Conservation (phyloP, 2,329 filamentous ascomycete species). For the Sporothrix variecibatus region DNA sequence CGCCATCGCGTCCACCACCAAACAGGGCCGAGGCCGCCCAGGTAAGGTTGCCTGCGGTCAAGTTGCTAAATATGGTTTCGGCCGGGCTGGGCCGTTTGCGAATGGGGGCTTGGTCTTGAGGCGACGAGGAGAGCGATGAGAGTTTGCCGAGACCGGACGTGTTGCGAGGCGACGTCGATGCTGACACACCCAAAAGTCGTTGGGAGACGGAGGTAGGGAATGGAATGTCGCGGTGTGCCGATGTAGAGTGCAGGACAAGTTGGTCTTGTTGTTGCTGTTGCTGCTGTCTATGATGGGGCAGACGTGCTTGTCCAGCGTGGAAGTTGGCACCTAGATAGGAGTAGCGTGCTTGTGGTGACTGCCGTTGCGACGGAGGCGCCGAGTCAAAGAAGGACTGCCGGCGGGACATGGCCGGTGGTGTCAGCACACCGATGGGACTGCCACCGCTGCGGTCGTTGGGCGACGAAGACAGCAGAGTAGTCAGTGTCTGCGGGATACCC, state of each 20-base stretch:
- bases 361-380: slow-evolving; percentile 12
- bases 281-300: neutral
- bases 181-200: slow-evolving; percentile 29
- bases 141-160: slow-evolving; percentile 18
- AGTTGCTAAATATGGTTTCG: slow-evolving; percentile 58
- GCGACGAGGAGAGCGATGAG: slow-evolving; percentile 42
- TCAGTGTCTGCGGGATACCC: slow-evolving; percentile 53
- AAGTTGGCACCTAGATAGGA: neutral
- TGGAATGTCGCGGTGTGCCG: slow-evolving; percentile 18
- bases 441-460: slow-evolving; percentile 39
- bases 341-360: slow-evolving; percentile 22
- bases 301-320: neutral
- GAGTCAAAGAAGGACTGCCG: slow-evolving; percentile 21
- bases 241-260: slow-evolving; percentile 19
- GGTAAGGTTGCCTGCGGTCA: slow-evolving; percentile 55
- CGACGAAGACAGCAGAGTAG: slow-evolving; percentile 45
- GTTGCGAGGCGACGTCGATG: slow-evolving; percentile 27
- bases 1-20: slow-evolving; percentile 21
- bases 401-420: slow-evolving; percentile 18
- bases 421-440: neutral
- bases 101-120: slow-evolving; percentile 36
- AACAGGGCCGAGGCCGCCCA: slow-evolving; percentile 52
- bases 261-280: slow-evolving; percentile 24
- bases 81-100: slow-evolving; percentile 63
- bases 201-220: slow-evolving; percentile 42